phyloP scores from a whole-genome alignment of 2,329 filamentous ascomycete genomes.

The Paramyrothecium roridum region DNA sequence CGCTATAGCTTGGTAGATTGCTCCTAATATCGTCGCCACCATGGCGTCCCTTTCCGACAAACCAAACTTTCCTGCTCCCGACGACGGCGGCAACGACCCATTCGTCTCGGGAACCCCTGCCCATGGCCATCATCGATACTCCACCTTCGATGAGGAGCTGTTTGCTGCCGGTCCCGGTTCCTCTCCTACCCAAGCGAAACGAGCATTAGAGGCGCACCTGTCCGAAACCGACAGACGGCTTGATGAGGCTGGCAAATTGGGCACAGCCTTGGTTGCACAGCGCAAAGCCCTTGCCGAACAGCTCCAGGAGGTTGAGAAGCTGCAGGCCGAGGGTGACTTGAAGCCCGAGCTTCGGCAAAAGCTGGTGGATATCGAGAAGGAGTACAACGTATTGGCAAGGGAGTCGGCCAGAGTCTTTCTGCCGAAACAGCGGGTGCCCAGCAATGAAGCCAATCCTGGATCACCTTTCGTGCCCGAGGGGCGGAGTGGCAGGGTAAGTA shows the following conservation, averaged over 20 bases:
- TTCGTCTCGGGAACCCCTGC: conserved; percentile 49
- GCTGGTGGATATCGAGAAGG: conserved; percentile 83
- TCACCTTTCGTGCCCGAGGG: conserved; percentile 53
- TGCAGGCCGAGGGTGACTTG: conserved; percentile 73
- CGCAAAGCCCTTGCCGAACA: conserved; percentile 78
- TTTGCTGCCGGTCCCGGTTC: conserved; percentile 73
- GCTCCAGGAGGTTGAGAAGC: conserved; percentile 78
- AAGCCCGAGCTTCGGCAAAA: conserved; percentile 79
- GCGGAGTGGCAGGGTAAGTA: conserved; percentile 50
- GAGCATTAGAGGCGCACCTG: conserved; percentile 85
- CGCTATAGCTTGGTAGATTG: not conserved
- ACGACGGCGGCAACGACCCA: conserved; percentile 46
- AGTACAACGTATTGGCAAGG: conserved; percentile 90
- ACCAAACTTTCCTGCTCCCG: conserved; percentile 35
- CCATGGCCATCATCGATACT: conserved; percentile 65
- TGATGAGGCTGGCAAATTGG: conserved; percentile 85
- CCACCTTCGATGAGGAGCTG: conserved; percentile 75
- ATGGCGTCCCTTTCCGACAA: conserved; percentile 44
- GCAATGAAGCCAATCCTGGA: conserved; percentile 54
- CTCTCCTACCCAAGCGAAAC: conserved; percentile 83
- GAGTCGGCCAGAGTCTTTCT: conserved; percentile 88
- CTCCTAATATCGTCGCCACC: conserved; percentile 11
- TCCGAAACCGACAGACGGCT: conserved; percentile 89
- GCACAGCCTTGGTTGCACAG: conserved; percentile 83
- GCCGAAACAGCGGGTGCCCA: conserved; percentile 76